Percentiles rank a stretch among this genome's conserved stretches.
phyloP scores from a whole-genome alignment of 306 rosid genomes.

The Erythrophleum fordii region DNA sequence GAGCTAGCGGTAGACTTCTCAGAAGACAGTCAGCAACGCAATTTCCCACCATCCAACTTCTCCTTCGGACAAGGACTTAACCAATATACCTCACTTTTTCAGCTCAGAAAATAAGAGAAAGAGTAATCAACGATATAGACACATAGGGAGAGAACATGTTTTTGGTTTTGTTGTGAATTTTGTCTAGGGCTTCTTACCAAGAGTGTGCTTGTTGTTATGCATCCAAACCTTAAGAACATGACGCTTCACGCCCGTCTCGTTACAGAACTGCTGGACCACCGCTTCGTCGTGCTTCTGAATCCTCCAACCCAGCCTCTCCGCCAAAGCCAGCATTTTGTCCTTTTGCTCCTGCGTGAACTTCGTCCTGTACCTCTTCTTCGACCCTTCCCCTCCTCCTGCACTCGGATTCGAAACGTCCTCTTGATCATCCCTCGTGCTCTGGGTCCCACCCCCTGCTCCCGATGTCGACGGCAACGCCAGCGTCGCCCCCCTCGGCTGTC shows the following conservation, averaged over 20 bases:
- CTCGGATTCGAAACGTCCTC: slow-evolving; percentile 84
- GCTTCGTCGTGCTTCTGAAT: slow-evolving; percentile 92
- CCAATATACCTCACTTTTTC: slow-evolving; percentile 22
- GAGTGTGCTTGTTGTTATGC: slow-evolving; percentile 99
- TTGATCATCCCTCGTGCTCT: slow-evolving; percentile 70
- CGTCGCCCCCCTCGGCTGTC: slow-evolving; percentile 51
- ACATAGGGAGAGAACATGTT: background rate
- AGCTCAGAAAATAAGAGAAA: slow-evolving; percentile 28
- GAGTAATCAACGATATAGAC: background rate
- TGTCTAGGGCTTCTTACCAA: slow-evolving; percentile 95
- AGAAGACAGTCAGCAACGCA: slow-evolving; percentile 35
- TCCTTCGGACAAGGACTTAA: slow-evolving; percentile 18
- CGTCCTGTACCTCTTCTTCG: slow-evolving; percentile 75
- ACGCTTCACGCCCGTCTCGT: slow-evolving; percentile 83
- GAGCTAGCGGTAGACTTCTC: slow-evolving; percentile 38
- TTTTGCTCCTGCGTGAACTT: slow-evolving; percentile 86
- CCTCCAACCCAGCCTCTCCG: slow-evolving; percentile 89
- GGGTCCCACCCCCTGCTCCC: slow-evolving; percentile 63
- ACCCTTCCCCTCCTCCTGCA: slow-evolving; percentile 57
- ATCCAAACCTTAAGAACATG: slow-evolving; percentile 98
- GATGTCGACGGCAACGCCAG: slow-evolving; percentile 95
- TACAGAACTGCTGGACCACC: slow-evolving; percentile 75
- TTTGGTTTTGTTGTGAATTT: background rate
- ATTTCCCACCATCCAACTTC: slow-evolving; percentile 29
- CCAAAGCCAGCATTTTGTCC: slow-evolving; percentile 82